Evolutionary conservation across 192 early-diverging fungal species (phyloP).

Genomic region (Rhizoclosmatium sp.): DNA sequence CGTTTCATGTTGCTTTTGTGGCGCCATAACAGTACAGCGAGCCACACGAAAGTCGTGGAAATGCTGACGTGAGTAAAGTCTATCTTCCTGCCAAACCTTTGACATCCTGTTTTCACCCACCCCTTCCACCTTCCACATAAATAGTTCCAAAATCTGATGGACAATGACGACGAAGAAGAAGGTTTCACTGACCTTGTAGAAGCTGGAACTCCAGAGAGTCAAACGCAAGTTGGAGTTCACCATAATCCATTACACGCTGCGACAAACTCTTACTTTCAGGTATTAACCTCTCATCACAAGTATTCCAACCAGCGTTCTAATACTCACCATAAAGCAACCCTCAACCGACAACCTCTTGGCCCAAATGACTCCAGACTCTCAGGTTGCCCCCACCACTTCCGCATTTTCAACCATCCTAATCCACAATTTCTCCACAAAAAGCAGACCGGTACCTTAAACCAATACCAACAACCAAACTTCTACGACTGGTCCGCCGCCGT

Average conservation of each 20-base stretch:
- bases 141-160: slow-evolving; percentile 42
- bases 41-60: slow-evolving; percentile 42
- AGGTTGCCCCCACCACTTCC: not conserved
- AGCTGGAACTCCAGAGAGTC: slow-evolving; percentile 22
- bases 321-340: not conserved
- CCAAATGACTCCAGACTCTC: not conserved
- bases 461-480: not conserved
- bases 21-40: slow-evolving; percentile 36
- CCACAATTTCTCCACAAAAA: not conserved
- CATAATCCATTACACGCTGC: not conserved
- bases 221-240: not conserved
- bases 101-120: not conserved
- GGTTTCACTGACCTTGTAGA: slow-evolving; percentile 27
- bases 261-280: not conserved
- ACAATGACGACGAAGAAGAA: slow-evolving; percentile 40
- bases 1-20: slow-evolving; percentile 5
- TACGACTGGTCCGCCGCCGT: not conserved
- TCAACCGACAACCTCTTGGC: not conserved
- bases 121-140: not conserved
- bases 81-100: not conserved
- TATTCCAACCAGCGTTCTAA: too few relatives aligned
- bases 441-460: not conserved
- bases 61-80: slow-evolving; percentile 33
- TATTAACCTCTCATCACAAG: too few relatives aligned
- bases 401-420: too few relatives aligned